Base-by-base conservation (phyloP, 2,329 filamentous ascomycete genomes). In the Beauveria brongniartii region DNA sequence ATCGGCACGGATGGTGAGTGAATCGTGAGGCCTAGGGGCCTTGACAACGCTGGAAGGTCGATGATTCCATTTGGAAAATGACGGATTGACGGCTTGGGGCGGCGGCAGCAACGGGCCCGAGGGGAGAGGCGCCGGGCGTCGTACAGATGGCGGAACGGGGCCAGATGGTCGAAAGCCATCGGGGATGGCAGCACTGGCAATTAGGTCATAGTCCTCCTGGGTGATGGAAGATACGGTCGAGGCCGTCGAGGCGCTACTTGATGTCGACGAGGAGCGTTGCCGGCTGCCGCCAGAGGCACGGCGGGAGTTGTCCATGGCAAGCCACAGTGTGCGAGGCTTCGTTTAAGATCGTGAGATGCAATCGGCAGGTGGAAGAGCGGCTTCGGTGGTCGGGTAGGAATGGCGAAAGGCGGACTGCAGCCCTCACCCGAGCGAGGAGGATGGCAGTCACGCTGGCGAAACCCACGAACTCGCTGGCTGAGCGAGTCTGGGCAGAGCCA, bases 31-130 rank as follows among this genome's bases (percentile, higher is more conserved):
- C 14, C 73, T 74, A 5, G 75, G 76, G n/a, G 79, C 75, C 64
- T 87, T 87, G 16, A 80, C 75, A 53, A 80, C 80, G 69, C 83
- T 86, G 3, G 82, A 83, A 43, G 81, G 77, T 61, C 80, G 75
- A 61, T 71, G 70, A 34, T 69, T 64, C 55, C 66, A 65, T 63
- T 71, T 69, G 5, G 68, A 69, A 41, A 67, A 64, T 28, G 67
- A 58, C 28, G 64, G 61, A 48, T 64, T 61, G 48, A 67, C 62
- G 46, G 70, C 64, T 28, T 64, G 37, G 22, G 64, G 56, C 24
- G 61, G 56, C 43, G 55, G 63, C 24, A 62, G 62, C 44, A 59
- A 64, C 26, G 65, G 62, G 61, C 64, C 65, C 10, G 58, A 55
- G 57, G 28, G 26, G 28, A 40, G 52, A 8, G 50, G 53, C 44